Percentiles rank a stretch among this genome's conserved stretches.
Conservation (phyloP, 2,329 filamentous ascomycete species). For the Calonectria fujianensis region DNA sequence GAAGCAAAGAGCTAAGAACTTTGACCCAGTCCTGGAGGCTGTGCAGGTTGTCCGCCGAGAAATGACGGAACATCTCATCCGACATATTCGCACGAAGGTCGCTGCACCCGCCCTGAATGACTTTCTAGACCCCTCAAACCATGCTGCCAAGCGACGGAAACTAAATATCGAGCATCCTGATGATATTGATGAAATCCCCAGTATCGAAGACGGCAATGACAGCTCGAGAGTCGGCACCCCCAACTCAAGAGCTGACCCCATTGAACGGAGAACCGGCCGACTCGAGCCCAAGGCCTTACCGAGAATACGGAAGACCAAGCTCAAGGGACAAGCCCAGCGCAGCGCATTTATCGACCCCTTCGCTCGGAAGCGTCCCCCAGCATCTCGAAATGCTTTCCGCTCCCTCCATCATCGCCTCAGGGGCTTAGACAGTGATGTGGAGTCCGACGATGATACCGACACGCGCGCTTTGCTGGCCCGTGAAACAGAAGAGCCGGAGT, state of each 20-base stretch:
- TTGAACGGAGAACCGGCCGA: conserved; percentile 75
- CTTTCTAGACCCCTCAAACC: conserved; percentile 88
- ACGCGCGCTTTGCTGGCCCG: conserved; percentile 75
- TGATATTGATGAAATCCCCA: conserved; percentile 70
- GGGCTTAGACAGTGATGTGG: conserved; percentile 81
- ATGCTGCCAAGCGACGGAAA: conserved; percentile 85
- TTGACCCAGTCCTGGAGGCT: conserved; percentile 93
- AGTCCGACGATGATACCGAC: conserved; percentile 88
- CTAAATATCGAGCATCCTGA: conserved; percentile 84
- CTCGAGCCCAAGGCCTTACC: conserved; percentile 79
- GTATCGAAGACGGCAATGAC: conserved; percentile 76
- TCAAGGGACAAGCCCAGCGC: conserved; percentile 70
- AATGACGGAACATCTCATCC: conserved; percentile 89
- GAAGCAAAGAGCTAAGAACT: conserved; percentile 87
- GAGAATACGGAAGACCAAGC: conserved; percentile 83
- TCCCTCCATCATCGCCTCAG: conserved; percentile 85
- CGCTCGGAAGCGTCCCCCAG: conserved; percentile 77
- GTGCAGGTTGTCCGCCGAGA: conserved; percentile 86
- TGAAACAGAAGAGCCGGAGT: conserved; percentile 91
- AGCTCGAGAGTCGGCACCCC: conserved; percentile 79
- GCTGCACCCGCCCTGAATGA: conserved; percentile 87
- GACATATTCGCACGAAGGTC: conserved; percentile 91
- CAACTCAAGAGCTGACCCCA: conserved; percentile 76
- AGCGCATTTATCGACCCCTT: conserved; percentile 81
- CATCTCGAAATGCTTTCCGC: conserved; percentile 78